Base-by-base conservation (phyloP, 768 basidiomycete genomes). In the Cystobasidium onofrii region DNA sequence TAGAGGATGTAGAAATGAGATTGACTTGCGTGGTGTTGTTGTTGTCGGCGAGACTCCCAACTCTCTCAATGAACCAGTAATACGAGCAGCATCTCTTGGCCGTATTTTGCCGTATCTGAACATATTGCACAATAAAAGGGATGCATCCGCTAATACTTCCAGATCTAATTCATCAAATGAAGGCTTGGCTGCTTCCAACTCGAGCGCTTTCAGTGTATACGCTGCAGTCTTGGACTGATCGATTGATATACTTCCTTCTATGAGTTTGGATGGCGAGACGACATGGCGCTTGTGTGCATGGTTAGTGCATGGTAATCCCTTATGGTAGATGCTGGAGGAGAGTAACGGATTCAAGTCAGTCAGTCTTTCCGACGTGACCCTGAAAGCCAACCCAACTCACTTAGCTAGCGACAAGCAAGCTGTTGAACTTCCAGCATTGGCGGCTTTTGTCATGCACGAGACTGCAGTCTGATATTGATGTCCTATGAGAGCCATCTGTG, bases 381-480 rank as follows among this genome's bases (percentile, higher is more conserved):
- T 12, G 23, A 29, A 60, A 29, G 29, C 12, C 31, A n/a, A 13
- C 33, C 23, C 18, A 3, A 60, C 69, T n/a, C n/a, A 71, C 69
- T 71, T 71, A 9, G 33, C 69, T 20, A 71, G 55, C 7, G 69
- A 71, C 2, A 71, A 36, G 25, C 69, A 71, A 12, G 69, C 69
- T 1, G 69, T 31, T 10, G 69, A 36, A 27, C 69, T 71, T 23
- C 69, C 69, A 6, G 29, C 33, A 20, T 52, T 13, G 4, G 55
- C 69, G 13, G 69, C 69, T 44, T 39, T 71, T 12, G 7, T 31
- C 23, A 71, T 18, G 18, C 39, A 39, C 1, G 33, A 36, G 3
- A 71, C 55, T 36, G 69, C 69, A 27, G 52, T 55, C n/a, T 60
- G 33, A 36, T 71, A 71, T 29, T 71, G 50, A 55, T 71, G 69